Evolutionary conservation across 306 rosid species (phyloP).

Genomic region (Citrullus mucosospermus): DNA sequence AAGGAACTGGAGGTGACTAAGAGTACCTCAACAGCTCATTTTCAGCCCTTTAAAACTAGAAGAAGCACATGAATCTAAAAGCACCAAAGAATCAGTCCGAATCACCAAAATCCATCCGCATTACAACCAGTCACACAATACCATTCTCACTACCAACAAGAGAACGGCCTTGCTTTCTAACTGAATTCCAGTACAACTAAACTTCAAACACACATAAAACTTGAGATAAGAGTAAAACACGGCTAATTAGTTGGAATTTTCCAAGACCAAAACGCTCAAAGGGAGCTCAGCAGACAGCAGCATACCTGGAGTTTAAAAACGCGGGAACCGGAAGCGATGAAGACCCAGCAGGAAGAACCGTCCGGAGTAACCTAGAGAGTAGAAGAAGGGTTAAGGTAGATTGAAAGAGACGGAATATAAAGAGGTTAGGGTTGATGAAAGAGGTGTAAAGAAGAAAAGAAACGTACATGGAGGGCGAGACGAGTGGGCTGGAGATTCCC

Average conservation of each 20-base stretch:
- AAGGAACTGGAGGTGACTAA: not conserved
- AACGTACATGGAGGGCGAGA: slow-evolving; percentile 55
- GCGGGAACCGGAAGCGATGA: slow-evolving; percentile 67
- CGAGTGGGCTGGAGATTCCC: slow-evolving; percentile 78
- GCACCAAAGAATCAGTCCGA: not conserved
- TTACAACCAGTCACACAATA: not conserved
- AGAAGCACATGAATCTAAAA: not conserved
- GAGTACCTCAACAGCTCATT: not conserved
- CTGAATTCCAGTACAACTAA: not conserved
- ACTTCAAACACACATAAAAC: not conserved
- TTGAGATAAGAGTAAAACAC: not conserved
- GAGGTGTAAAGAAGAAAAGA: not conserved
- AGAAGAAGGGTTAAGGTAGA: not conserved
- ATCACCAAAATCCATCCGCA: not conserved
- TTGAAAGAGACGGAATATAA: not conserved
- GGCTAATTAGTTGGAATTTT: not conserved
- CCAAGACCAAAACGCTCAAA: not conserved
- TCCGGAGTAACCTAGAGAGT: slow-evolving; percentile 32
- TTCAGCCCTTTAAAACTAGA: not conserved
- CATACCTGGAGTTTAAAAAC: slow-evolving; percentile 58
- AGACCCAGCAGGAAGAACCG: slow-evolving; percentile 32
- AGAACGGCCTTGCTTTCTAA: not conserved
- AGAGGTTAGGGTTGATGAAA: not conserved
- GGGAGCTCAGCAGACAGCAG: not conserved
- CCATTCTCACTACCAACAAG: not conserved